Percentiles rank a stretch among this genome's conserved stretches.
Conservation (phyloP, 2,329 filamentous ascomycete species). For the Cladophialophora chaetospira region DNA sequence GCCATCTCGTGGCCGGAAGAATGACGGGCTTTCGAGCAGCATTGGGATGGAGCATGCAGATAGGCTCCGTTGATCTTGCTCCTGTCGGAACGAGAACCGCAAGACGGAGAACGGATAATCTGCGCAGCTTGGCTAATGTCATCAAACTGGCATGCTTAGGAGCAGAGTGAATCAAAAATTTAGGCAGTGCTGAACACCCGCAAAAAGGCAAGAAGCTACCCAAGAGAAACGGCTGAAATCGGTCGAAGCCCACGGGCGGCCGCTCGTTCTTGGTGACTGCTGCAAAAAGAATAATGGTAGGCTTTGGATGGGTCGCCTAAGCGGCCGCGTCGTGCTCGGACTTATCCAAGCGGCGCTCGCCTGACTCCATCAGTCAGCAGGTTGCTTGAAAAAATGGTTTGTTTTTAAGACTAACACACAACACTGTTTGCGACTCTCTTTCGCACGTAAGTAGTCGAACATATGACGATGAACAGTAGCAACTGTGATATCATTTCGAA, state of each 20-base stretch:
- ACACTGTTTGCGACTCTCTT: no score
- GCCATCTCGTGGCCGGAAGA: background rate
- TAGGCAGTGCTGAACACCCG: no score
- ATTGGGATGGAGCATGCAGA: background rate
- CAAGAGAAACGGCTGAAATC: no score
- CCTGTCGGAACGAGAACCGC: background rate
- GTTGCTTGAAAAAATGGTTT: background rate
- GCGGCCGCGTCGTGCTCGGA: background rate
- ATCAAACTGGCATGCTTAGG: no score
- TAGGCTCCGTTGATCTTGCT: background rate
- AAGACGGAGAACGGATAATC: no score
- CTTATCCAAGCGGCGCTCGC: background rate
- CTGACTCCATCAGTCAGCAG: background rate
- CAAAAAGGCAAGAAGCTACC: no score
- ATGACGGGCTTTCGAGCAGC: background rate
- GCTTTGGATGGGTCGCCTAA: background rate
- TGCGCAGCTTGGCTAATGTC: no score
- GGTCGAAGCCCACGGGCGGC: no score
- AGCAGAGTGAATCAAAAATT: no score
- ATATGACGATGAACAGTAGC: background rate
- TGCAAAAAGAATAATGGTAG: no score
- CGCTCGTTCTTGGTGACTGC: no score
- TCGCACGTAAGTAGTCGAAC: no score
- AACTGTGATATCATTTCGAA: conserved; percentile 3
- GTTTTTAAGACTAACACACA: background rate